Percentiles rank a stretch among this genome's conserved stretches.
Evolutionary conservation across 768 basidiomycete species (phyloP).

Genomic region (Hemileccinum rubropunctum): DNA sequence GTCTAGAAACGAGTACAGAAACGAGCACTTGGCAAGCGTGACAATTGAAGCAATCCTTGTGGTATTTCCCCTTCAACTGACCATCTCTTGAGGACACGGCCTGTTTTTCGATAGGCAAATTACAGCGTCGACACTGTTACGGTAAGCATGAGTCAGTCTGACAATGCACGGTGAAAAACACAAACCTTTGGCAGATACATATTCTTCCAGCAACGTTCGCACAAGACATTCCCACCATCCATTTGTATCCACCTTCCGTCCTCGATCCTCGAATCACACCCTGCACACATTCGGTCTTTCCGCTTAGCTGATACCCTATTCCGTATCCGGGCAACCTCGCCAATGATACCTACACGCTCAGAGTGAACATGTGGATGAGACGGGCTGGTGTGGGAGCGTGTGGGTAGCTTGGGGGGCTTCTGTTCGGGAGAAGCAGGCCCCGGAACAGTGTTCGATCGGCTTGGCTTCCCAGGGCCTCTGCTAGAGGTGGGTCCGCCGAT

Average conservation of each 20-base stretch:
- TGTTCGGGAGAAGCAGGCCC: constrained; percentile 42
- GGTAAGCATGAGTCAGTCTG: not conserved
- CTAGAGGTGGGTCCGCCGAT: constrained; percentile 19
- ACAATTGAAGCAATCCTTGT: constrained; percentile 89
- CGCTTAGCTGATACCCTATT: constrained; percentile 33
- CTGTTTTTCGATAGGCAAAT: constrained; percentile 82
- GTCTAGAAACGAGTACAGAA: not conserved
- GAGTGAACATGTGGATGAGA: constrained; percentile 36
- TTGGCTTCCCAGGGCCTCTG: constrained; percentile 30
- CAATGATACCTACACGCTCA: constrained; percentile 22
- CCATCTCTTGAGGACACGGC: constrained; percentile 91
- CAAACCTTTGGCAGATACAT: constrained; percentile 91
- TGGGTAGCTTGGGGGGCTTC: constrained; percentile 52
- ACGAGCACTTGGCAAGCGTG: constrained; percentile 67
- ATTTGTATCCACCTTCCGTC: constrained; percentile 82
- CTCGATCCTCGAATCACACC: constrained; percentile 67
- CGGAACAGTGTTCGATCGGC: constrained; percentile 53
- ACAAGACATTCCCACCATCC: constrained; percentile 74
- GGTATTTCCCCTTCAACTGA: constrained; percentile 94
- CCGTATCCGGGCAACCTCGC: constrained; percentile 30
- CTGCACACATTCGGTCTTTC: constrained; percentile 52
- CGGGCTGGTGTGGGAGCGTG: constrained; percentile 52
- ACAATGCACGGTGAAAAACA: not conserved
- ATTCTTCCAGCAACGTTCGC: constrained; percentile 92
- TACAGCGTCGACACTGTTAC: constrained; percentile 80